Evolutionary conservation across 2,329 filamentous ascomycete genomes (phyloP).

Genomic region (Gnomoniopsis smithogilvyi): DNA sequence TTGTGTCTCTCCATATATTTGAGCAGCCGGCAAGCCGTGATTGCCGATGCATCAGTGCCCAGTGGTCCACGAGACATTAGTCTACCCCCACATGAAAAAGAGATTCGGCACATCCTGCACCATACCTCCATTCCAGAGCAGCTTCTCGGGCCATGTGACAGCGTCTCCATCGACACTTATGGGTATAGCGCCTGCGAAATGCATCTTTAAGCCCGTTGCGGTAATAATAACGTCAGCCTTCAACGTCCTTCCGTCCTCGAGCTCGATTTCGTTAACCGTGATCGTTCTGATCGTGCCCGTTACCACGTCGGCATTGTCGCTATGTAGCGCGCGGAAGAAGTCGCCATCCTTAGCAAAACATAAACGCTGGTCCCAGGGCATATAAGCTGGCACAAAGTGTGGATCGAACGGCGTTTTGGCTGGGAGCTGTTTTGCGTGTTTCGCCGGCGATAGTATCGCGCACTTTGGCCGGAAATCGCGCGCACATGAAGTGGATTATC

Average conservation of each 20-base stretch:
- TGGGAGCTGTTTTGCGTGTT: not conserved
- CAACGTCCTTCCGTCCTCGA: conserved; percentile 41
- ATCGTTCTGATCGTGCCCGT: conserved; percentile 45
- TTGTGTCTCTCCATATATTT: conserved; percentile 44
- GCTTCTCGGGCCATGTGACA: not conserved
- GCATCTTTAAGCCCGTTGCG: conserved; percentile 58
- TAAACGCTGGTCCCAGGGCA: conserved; percentile 66
- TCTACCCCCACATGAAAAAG: conserved; percentile 57
- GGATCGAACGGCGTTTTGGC: conserved; percentile 42
- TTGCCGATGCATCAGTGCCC: conserved; percentile 52
- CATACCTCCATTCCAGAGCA: conserved; percentile 58
- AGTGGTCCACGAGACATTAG: conserved; percentile 61
- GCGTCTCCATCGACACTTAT: conserved; percentile 48
- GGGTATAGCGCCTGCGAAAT: conserved; percentile 50
- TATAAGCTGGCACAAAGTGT: conserved; percentile 55
- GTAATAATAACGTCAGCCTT: conserved; percentile 61
- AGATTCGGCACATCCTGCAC: conserved; percentile 60
- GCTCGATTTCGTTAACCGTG: conserved; percentile 39
- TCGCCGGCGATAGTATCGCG: conserved; percentile 36
- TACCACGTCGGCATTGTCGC: conserved; percentile 36
- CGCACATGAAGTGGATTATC: conserved; percentile 44
- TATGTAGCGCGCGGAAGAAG: conserved; percentile 40
- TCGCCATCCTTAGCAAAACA: conserved; percentile 51
- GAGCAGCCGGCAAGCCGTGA: conserved; percentile 47
- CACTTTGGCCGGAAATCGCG: conserved; percentile 38